Evolutionary conservation across 179 eudicot species (phyloP), one percentile per base, ranked within the genome.

Genomic region (Dionaea muscipula): DNA sequence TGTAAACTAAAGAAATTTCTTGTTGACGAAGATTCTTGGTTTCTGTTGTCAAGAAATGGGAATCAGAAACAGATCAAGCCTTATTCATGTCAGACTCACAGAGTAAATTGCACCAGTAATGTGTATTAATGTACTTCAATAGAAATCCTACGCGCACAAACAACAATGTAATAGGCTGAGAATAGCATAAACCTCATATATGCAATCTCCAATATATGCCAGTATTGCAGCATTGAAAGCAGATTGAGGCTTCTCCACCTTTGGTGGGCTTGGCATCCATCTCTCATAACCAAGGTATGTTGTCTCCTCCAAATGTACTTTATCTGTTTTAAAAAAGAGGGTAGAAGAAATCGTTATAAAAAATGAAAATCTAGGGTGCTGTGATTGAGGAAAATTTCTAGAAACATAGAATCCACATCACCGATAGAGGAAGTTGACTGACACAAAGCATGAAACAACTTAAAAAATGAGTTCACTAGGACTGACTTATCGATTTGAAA

Each of bases 141-240:
- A 27, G 22, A 12, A 26, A 55, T 16, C 23, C 18, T 17, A 26
- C 53, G 28, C 16, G 25, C 18, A 31, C 6, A 15, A 49, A 24
- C 31, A 47, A 24, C 25, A 25, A 9, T 2, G 20, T 33, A 46
- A 21, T 43, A 47, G 24, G 26, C 10, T 7, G 2, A 31, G 35
- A 31, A 31, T 41, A 27, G 55, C 8, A 56, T 26, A 43, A 25
- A 82, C 98, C 84, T 91, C 98, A 49, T 75, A 91, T 57, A 91
- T 82, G 67, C 88, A 76, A 59, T 91, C 98, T 50, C 98, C 98
- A 53, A 91, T 73, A 51, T 80, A 91, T 0, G 98, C 98, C 69
- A 91, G 60, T 19, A 90, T 66, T 12, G 94, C 94, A 1, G 98
- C 95, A 74, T 91, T 91, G 62, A 78, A 82, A 2, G 75, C 57